A percentile compares a stretch with the other conserved stretches of the same genome.
Conservation (phyloP, 495 filamentous ascomycete species). For the Aspergillus bertholletiae region DNA sequence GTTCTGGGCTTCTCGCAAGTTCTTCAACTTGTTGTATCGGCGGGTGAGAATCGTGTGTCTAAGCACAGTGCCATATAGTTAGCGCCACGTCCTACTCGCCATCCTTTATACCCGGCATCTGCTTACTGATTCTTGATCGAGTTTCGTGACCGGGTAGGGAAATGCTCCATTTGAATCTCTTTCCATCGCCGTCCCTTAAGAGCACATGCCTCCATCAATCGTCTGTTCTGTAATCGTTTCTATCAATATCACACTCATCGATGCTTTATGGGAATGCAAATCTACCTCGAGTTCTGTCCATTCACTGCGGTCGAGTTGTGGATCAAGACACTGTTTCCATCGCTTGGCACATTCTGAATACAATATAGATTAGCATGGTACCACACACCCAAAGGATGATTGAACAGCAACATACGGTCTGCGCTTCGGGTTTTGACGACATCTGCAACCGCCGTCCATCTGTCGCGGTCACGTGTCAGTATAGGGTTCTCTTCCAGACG, state of each 20-base stretch:
- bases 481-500: background rate
- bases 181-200: background rate
- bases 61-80: background rate
- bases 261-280: background rate
- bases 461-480: background rate
- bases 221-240: background rate
- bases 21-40: background rate
- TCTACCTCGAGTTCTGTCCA: background rate
- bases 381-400: no score
- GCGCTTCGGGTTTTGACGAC: constrained; percentile 13
- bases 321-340: constrained; percentile 17
- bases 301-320: background rate
- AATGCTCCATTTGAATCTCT: background rate
- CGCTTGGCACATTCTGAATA: constrained; percentile 16
- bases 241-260: background rate
- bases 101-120: background rate
- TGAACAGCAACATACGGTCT: background rate
- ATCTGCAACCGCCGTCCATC: constrained; percentile 13
- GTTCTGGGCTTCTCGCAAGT: background rate
- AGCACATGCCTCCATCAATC: background rate
- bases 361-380: background rate
- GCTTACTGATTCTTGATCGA: background rate
- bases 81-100: background rate
- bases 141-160: background rate
- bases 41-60: background rate